Conservation (phyloP, 352 stramenopile species). For the Pseudoperonospora humuli region DNA sequence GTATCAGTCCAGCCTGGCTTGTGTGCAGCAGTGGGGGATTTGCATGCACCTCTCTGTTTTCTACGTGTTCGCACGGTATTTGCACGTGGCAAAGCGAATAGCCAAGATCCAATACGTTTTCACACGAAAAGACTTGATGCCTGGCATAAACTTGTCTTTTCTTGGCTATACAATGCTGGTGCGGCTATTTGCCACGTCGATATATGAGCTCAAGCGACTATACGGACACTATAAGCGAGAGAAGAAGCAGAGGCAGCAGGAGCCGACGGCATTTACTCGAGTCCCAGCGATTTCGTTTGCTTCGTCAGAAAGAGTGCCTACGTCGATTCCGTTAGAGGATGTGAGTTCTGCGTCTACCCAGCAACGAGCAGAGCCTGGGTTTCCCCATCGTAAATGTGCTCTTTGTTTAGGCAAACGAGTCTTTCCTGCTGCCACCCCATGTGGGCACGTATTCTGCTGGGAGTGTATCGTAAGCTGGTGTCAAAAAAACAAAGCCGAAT, state of each 20-base stretch:
- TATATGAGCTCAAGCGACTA: conserved; percentile 47
- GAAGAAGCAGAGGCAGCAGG: conserved; percentile 38
- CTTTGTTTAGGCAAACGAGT: conserved; percentile 79
- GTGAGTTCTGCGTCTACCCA: neutral
- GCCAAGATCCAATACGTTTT: conserved; percentile 73
- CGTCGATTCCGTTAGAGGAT: conserved; percentile 16
- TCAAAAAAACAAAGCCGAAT: conserved; percentile 88
- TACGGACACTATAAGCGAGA: conserved; percentile 37
- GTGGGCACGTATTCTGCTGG: conserved; percentile 90
- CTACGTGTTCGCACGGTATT: conserved; percentile 67
- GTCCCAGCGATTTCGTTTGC: conserved; percentile 9
- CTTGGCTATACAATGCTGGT: conserved; percentile 78
- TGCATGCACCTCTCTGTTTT: conserved; percentile 65
- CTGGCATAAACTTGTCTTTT: conserved; percentile 56
- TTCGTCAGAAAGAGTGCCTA: conserved; percentile 36
- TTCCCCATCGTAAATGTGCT: conserved; percentile 62
- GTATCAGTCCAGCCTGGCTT: conserved; percentile 49
- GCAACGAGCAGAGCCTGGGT: neutral
- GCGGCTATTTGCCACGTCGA: conserved; percentile 41
- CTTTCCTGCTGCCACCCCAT: conserved; percentile 73
- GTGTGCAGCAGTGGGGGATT: conserved; percentile 38
- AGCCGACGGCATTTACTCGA: conserved; percentile 10
- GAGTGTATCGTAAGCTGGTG: conserved; percentile 91
- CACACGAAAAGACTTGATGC: conserved; percentile 50
- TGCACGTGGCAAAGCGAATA: conserved; percentile 62